Evolutionary conservation across 345 rosid genomes (phyloP).

Genomic region (Excoecaria agallocha): DNA sequence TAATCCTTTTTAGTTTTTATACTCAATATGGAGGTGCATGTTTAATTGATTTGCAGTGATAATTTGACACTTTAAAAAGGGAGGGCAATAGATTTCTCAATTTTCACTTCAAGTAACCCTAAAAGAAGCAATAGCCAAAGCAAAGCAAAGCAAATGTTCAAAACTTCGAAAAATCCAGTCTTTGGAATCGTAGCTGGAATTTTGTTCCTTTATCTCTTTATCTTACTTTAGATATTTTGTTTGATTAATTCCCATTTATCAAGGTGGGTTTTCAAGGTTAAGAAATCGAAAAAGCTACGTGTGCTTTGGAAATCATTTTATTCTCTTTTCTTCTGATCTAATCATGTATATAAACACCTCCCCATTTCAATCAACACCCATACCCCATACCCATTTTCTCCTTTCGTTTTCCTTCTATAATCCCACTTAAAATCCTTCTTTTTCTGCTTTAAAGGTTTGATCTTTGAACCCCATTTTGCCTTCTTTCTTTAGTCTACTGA

Average conservation of each 20-base stretch:
- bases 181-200: conserved; percentile 41
- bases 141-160: conserved; percentile 24
- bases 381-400: background rate
- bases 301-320: conserved; percentile 32
- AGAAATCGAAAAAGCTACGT: conserved; percentile 48
- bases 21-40: too few species aligned
- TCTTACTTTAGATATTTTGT: conserved; percentile 28
- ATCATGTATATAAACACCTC: conserved; percentile 40
- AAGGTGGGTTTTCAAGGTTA: conserved; percentile 44
- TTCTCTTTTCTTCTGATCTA: conserved; percentile 28
- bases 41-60: too few species aligned
- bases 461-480: background rate
- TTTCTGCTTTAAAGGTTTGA: too few species aligned
- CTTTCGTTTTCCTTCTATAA: background rate
- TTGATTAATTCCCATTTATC: conserved; percentile 38
- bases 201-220: conserved; percentile 36
- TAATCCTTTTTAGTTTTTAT: too few species aligned
- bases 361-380: background rate
- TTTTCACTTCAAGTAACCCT: conserved; percentile 24
- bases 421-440: too few species aligned
- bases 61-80: conserved; percentile 4
- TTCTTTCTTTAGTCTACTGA: background rate
- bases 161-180: conserved; percentile 25
- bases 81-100: conserved; percentile 20
- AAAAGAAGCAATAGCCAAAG: conserved; percentile 18